Evolutionary conservation across 169 alveolate genomes (phyloP).

Genomic region (Theileria annulata): DNA sequence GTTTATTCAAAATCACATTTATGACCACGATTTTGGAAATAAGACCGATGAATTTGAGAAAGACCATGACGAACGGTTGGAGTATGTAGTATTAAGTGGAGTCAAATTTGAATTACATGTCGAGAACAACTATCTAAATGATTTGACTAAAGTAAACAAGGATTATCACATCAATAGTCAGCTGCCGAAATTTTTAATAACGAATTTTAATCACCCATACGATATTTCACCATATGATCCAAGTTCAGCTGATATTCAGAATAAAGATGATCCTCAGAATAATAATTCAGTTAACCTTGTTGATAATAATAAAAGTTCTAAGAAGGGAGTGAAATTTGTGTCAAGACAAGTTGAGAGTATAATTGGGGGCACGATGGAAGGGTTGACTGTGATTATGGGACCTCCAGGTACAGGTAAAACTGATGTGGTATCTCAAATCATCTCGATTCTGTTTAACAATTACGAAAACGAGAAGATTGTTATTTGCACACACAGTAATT

Average conservation of each 20-base stretch:
- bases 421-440: conserved; percentile 90
- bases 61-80: not conserved
- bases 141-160: not conserved
- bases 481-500: conserved; percentile 85
- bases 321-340: conserved; percentile 62
- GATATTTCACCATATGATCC: conserved; percentile 4
- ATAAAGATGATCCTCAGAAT: conserved; percentile 36
- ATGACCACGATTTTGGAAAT: not conserved
- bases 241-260: conserved; percentile 38
- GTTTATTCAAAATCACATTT: not conserved
- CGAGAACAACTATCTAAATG: not conserved
- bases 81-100: conserved; percentile 5
- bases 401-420: conserved; percentile 94
- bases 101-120: conserved; percentile 4
- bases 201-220: not conserved
- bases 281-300: conserved; percentile 37
- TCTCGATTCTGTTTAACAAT: conserved; percentile 85
- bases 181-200: conserved; percentile 1
- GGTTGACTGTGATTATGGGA: conserved; percentile 90
- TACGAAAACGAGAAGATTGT: conserved; percentile 85
- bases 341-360: conserved; percentile 85
- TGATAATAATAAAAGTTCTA: conserved; percentile 17
- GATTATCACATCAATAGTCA: not conserved
- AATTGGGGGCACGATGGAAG: conserved; percentile 86
- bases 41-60: not conserved